Evolutionary conservation across 78 protist genomes (phyloP).

Genomic region (Dictyostelium purpureum): DNA sequence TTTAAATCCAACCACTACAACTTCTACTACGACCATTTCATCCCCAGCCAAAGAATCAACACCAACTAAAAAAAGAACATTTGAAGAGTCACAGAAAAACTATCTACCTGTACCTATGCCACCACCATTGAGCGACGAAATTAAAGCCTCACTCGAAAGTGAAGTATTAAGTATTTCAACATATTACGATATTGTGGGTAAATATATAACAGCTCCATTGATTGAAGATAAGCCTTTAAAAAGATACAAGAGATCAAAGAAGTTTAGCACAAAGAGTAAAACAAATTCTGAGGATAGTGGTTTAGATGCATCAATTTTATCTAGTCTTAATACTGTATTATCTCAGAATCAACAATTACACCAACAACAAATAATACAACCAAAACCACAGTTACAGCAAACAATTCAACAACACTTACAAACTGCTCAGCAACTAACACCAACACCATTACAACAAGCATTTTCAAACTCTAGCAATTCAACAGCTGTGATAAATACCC

Average conservation of each 20-base stretch:
- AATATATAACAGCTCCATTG: background rate
- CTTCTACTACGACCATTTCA: background rate
- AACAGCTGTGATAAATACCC: no score
- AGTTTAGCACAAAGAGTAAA: background rate
- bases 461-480: no score
- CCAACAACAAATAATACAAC: no score
- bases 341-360: no score
- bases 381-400: background rate
- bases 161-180: background rate
- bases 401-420: background rate
- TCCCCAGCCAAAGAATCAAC: background rate
- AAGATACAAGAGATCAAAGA: constrained; percentile 11
- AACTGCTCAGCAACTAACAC: background rate
- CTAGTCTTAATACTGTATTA: no score
- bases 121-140: background rate
- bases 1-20: background rate
- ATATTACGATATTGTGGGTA: background rate
- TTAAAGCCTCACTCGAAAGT: background rate
- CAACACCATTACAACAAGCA: no score
- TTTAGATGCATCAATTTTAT: no score
- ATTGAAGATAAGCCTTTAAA: background rate
- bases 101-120: background rate
- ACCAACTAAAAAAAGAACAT: background rate
- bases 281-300: no score
- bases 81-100: background rate